Conservation (phyloP, 2,329 filamentous ascomycete genomes). For the Hortaea sp. region DNA sequence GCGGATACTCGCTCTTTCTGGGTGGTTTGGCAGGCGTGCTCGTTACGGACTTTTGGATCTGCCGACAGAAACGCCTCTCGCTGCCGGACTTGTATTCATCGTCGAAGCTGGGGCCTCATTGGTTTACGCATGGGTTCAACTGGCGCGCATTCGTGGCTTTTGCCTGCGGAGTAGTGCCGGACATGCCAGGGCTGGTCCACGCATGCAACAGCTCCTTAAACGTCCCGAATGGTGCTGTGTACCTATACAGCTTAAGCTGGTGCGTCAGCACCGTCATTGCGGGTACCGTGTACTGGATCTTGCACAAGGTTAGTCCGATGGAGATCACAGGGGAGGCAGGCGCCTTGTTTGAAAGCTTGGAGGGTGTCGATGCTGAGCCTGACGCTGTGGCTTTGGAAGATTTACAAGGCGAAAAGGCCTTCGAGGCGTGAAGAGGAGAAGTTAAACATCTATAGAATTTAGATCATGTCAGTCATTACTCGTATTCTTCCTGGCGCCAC, state of each 20-base stretch:
- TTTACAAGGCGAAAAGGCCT: constrained; percentile 6
- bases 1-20: constrained; percentile 31
- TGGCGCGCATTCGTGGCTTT: constrained; percentile 48
- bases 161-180: constrained; percentile 44
- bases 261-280: constrained; percentile 49
- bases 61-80: not conserved
- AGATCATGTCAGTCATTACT: not conserved
- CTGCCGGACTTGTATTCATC: not conserved
- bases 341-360: not conserved
- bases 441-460: too few species aligned
- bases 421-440: constrained; percentile 1
- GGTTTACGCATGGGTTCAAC: not conserved
- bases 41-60: constrained; percentile 24
- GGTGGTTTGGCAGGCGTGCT: constrained; percentile 28
- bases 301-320: constrained; percentile 29
- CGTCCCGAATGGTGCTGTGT: constrained; percentile 3
- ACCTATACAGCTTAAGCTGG: constrained; percentile 48
- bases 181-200: constrained; percentile 44
- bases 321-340: not conserved
- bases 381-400: not conserved
- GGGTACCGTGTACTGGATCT: constrained; percentile 43
- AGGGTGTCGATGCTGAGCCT: constrained; percentile 1
- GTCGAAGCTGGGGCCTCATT: not conserved
- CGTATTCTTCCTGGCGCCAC: not conserved
- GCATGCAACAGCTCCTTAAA: constrained; percentile 15